Conservation (phyloP, 2,329 filamentous ascomycete genomes). For the Neopestalotiopsis clavispora region DNA sequence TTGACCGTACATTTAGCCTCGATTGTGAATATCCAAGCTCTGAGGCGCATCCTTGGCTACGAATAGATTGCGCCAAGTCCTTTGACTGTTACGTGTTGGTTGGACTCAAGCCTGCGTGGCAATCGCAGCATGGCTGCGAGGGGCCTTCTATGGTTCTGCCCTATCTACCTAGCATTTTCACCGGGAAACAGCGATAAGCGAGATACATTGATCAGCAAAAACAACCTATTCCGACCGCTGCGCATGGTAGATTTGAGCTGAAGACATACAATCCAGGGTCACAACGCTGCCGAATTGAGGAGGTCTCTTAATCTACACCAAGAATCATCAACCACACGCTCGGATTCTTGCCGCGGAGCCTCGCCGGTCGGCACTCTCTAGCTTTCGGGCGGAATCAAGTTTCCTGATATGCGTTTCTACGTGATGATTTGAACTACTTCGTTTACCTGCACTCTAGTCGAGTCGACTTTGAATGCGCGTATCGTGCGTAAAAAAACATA, state of each 20-base stretch:
- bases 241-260: not conserved
- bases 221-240: not conserved
- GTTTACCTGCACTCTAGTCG: too few relatives aligned
- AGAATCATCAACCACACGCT: not conserved
- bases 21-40: not conserved
- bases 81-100: not conserved
- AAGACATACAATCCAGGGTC: not conserved
- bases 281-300: not conserved
- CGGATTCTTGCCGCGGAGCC: slow-evolving; percentile 2
- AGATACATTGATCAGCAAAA: not conserved
- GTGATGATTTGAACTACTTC: too few relatives aligned
- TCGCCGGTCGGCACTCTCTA: not conserved
- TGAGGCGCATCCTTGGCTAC: not conserved
- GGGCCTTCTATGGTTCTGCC: not conserved
- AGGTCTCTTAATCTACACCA: not conserved
- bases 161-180: not conserved
- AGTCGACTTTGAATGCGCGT: not conserved
- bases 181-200: not conserved
- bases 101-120: not conserved
- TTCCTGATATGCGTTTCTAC: not conserved
- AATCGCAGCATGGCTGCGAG: not conserved
- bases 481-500: not conserved
- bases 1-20: not conserved
- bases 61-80: not conserved
- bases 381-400: not conserved